Conservation (phyloP, 345 rosid species). For the Microcos paniculata region DNA sequence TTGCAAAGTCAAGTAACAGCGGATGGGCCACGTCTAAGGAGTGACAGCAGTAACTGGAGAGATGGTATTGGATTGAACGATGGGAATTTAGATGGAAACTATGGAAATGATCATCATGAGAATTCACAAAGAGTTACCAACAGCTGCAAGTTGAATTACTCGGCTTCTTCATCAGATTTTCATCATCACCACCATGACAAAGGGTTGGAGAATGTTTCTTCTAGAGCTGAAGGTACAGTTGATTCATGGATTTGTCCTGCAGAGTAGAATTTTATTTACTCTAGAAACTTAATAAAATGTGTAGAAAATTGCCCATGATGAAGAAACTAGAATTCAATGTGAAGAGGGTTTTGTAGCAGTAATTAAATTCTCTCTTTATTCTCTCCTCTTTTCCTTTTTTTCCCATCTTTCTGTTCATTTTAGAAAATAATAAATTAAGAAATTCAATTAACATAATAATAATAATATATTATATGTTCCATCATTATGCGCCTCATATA, state of each 20-base stretch:
- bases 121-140: conserved; percentile 26
- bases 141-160: conserved; percentile 43
- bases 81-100: conserved; percentile 24
- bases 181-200: conserved; percentile 40
- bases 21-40: conserved; percentile 7
- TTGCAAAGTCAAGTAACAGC: conserved; percentile 14
- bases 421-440: conserved; percentile 19
- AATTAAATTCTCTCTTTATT: background rate
- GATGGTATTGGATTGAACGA: conserved; percentile 3
- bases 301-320: background rate
- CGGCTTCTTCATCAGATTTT: conserved; percentile 50
- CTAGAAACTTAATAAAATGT: background rate
- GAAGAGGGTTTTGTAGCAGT: background rate
- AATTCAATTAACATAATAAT: no score
- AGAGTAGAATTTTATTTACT: conserved; percentile 28
- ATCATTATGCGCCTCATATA: background rate
- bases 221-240: conserved; percentile 45
- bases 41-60: conserved; percentile 11
- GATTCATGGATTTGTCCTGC: conserved; percentile 80
- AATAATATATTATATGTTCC: background rate
- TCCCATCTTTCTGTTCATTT: background rate
- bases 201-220: conserved; percentile 45
- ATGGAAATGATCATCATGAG: background rate
- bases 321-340: background rate
- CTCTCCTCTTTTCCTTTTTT: background rate